phyloP scores from a whole-genome alignment of 1,284 basidiomycete species.

The Sparassis latifolia region DNA sequence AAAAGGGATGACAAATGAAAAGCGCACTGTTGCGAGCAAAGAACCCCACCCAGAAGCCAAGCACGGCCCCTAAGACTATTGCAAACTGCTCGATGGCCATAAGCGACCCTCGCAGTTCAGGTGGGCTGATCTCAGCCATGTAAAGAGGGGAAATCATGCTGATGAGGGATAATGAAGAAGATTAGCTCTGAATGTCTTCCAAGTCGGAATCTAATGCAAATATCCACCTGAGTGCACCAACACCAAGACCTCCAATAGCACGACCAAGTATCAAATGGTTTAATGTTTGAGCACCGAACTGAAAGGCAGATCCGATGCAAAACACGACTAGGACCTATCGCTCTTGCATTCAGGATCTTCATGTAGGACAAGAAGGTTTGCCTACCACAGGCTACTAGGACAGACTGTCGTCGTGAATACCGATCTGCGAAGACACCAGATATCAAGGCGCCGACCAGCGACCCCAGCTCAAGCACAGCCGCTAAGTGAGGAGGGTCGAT shows the following conservation, averaged over 20 bases:
- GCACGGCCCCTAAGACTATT: conserved; percentile 71
- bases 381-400: conserved; percentile 62
- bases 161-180: neutral
- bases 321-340: conserved; percentile 48
- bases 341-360: conserved; percentile 1
- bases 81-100: conserved; percentile 76
- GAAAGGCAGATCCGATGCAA: conserved; percentile 62
- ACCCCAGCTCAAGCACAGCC: conserved; percentile 71
- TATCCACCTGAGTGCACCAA: conserved; percentile 64
- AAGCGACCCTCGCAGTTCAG: conserved; percentile 75
- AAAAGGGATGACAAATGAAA: neutral
- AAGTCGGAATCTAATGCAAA: neutral
- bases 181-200: neutral
- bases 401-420: conserved; percentile 59
- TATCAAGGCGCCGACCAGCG: conserved; percentile 60
- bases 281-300: conserved; percentile 54
- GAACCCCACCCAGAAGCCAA: conserved; percentile 80
- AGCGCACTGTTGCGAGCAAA: conserved; percentile 55
- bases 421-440: conserved; percentile 65
- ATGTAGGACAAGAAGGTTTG: conserved; percentile 3
- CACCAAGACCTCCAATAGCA: conserved; percentile 71
- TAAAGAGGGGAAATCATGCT: conserved; percentile 78
- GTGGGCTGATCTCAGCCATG: conserved; percentile 78
- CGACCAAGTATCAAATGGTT: conserved; percentile 59
- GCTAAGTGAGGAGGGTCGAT: conserved; percentile 34